Conservation (phyloP, 257 asterid genomes). For the Euphrasia confusa region DNA sequence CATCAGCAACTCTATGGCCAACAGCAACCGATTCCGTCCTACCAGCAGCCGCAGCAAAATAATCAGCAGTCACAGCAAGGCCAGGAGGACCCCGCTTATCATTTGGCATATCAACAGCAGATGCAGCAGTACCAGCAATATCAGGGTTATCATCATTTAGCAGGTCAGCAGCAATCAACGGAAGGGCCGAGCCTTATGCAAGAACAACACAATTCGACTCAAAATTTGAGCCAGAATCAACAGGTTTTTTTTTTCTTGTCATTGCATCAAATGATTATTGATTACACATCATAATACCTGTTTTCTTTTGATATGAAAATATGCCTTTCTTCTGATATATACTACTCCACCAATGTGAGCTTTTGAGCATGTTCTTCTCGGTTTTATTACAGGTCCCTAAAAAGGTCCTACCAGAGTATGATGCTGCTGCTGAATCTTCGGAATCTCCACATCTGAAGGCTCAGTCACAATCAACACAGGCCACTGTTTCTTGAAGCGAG, state of each 20-base stretch:
- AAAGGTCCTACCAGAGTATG: slow-evolving; percentile 26
- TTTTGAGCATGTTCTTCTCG: slow-evolving; percentile 9
- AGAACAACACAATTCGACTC: slow-evolving; percentile 29
- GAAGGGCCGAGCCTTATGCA: slow-evolving; percentile 36
- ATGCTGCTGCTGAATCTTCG: slow-evolving; percentile 30
- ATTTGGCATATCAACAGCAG: slow-evolving; percentile 52
- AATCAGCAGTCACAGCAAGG: slow-evolving; percentile 31
- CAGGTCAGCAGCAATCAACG: slow-evolving; percentile 39
- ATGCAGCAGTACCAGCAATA: slow-evolving; percentile 71
- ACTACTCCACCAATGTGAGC: neutral
- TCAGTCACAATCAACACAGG: neutral
- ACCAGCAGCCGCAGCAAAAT: slow-evolving; percentile 1
- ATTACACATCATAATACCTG: neutral
- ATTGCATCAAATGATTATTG: neutral
- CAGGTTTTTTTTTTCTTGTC: slow-evolving; percentile 25
- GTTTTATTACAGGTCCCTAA: slow-evolving; percentile 36
- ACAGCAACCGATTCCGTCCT: neutral
- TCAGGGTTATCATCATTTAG: slow-evolving; percentile 42
- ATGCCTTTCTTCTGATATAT: too few species aligned
- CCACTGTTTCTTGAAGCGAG: too few species aligned
- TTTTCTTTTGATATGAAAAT: too few species aligned
- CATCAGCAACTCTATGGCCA: slow-evolving; percentile 28
- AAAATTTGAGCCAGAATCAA: slow-evolving; percentile 25
- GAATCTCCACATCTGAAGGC: slow-evolving; percentile 28
- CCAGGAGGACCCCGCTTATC: slow-evolving; percentile 28